phyloP scores from a whole-genome alignment of 371 early-diverging fungal species.

The Parasitella parasitica region DNA sequence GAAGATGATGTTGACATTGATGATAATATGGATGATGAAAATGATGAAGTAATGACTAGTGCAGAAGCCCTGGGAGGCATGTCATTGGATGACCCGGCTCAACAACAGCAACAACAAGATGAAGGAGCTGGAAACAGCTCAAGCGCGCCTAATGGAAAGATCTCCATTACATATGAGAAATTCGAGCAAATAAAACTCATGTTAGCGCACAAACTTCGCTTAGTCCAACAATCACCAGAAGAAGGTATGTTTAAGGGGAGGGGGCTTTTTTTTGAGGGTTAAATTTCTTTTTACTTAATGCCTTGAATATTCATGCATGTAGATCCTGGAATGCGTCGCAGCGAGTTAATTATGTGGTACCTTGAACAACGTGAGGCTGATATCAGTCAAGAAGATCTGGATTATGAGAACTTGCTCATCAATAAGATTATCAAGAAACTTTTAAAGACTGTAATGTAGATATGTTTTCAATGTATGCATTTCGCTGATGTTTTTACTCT shows the following conservation, averaged over 20 bases:
- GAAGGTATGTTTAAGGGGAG: slow-evolving; percentile 13
- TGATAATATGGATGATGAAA: slow-evolving; percentile 41
- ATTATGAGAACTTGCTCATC: slow-evolving; percentile 65
- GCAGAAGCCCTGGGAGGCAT: slow-evolving; percentile 40
- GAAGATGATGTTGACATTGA: slow-evolving; percentile 84
- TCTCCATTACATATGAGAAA: slow-evolving; percentile 73
- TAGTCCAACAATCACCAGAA: slow-evolving; percentile 37
- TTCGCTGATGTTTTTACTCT: neutral
- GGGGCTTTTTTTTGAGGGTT: neutral
- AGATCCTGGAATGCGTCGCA: slow-evolving; percentile 63
- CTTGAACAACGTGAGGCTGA: slow-evolving; percentile 73
- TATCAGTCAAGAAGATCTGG: slow-evolving; percentile 73
- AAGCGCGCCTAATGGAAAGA: slow-evolving; percentile 21
- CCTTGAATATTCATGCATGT: neutral
- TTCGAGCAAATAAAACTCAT: slow-evolving; percentile 76
- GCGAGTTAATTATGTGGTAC: slow-evolving; percentile 83
- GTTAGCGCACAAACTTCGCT: slow-evolving; percentile 67
- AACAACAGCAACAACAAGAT: slow-evolving; percentile 25
- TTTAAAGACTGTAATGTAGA: slow-evolving; percentile 63
- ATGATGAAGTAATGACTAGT: slow-evolving; percentile 34
- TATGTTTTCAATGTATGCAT: neutral
- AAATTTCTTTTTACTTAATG: neutral
- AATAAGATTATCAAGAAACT: slow-evolving; percentile 80
- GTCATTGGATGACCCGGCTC: slow-evolving; percentile 18
- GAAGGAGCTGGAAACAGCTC: slow-evolving; percentile 34